phyloP scores from a whole-genome alignment of 2,329 filamentous ascomycete genomes.

The Plectosphaerella cucumerina region DNA sequence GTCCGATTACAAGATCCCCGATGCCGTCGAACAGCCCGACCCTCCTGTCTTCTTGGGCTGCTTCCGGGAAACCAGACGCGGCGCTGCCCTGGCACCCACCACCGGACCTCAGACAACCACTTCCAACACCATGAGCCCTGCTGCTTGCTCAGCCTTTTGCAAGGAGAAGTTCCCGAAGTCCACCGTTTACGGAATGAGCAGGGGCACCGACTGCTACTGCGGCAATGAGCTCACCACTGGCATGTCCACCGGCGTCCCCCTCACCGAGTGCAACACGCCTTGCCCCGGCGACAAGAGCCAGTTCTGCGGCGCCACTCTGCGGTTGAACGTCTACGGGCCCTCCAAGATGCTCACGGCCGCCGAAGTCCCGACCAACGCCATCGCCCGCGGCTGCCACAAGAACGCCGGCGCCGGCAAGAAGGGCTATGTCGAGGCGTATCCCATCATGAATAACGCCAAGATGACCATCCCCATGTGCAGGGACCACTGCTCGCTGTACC shows the following conservation, averaged over 20 bases:
- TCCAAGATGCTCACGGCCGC: slow-evolving; percentile 8
- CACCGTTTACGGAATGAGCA: too few relatives aligned
- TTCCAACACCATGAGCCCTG: too few relatives aligned
- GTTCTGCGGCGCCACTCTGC: not conserved
- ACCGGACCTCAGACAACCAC: too few relatives aligned
- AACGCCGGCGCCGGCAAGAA: not conserved
- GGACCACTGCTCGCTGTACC: too few relatives aligned
- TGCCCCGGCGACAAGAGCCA: not conserved
- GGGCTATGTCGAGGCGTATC: slow-evolving; percentile 11
- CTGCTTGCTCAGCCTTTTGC: too few relatives aligned
- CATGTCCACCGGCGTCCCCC: slow-evolving; percentile 4
- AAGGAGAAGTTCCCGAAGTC: too few relatives aligned
- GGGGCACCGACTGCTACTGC: slow-evolving; percentile 21
- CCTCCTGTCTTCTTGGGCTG: too few relatives aligned
- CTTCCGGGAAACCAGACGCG: too few relatives aligned
- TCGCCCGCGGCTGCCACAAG: slow-evolving; percentile 6
- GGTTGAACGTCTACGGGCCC: not conserved
- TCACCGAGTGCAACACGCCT: not conserved
- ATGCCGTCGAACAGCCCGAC: too few relatives aligned
- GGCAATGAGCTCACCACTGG: slow-evolving; percentile 10
- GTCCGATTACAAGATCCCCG: too few relatives aligned
- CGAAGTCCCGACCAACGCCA: slow-evolving; percentile 8
- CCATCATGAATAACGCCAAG: slow-evolving; percentile 2
- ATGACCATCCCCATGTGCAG: too few relatives aligned
- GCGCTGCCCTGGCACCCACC: too few relatives aligned